Base-by-base conservation (phyloP, 139 green algal species). In the Chlamydomonas sphaeroides region DNA sequence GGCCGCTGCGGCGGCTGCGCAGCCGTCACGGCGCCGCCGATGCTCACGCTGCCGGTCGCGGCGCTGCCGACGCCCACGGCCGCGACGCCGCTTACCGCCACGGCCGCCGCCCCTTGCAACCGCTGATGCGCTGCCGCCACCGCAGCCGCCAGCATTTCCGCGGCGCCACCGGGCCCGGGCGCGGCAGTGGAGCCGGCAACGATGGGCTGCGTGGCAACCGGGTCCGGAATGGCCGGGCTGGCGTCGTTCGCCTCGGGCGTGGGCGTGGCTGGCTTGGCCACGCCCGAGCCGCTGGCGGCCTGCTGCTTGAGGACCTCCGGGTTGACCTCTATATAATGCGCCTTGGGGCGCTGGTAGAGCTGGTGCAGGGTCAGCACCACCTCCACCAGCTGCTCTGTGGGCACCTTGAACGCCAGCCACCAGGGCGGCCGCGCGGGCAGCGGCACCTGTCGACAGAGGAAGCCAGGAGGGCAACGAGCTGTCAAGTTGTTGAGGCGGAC, bases 391-490 rank as follows among this genome's bases (percentile, higher is more conserved):
- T 97, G 65, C 3, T 84, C 78, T 28, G 88, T 85, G 3, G 61
- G 45, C 25, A 94, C 94, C 65, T 88, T 89, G 83, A 97, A 97
- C 4, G 94, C 67, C 42, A 90, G 74, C 91, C 91, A 98, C 96
- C 95, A 98, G 21, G 92, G 89, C 3, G 92, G 93, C 7, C 83
- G 38, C 76, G 96, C 91, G 8, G 96, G 95, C 51, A 98, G 71
- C 7, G 90, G 57, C 0, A 94, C 68, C 88, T 94, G 87, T 75
- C 67, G 11, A 30, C 10, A 62, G 21, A 30, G 20, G 53, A 5
- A 30, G n/a, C 7, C 8, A 38, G 30, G n/a, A 38, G n/a, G n/a
- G n/a, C n/a, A n/a, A n/a, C n/a, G n/a, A n/a, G n/a, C n/a, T n/a
- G n/a, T n/a, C n/a, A n/a, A n/a, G n/a, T n/a, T n/a, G n/a, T n/a